Percentiles rank a stretch among this genome's conserved stretches.
phyloP scores from a whole-genome alignment of 1,139 yeast species.

The Geotrichum candidum region DNA sequence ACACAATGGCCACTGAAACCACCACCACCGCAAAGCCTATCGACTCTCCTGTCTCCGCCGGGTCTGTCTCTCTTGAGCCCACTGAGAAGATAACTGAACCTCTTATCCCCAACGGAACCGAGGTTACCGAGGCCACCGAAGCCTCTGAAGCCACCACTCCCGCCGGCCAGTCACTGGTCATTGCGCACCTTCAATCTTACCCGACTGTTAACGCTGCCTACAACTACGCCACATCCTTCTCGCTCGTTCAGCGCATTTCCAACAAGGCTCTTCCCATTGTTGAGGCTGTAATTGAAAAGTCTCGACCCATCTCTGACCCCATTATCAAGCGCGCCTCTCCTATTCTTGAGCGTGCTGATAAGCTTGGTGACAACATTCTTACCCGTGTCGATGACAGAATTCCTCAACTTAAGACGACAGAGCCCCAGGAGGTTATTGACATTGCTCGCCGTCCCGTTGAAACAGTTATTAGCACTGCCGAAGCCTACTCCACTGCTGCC shows the following conservation, averaged over 20 bases:
- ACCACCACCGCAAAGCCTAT: background rate
- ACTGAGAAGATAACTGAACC: background rate
- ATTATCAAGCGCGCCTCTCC: constrained; percentile 33
- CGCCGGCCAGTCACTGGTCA: constrained; percentile 26
- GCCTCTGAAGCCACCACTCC: background rate
- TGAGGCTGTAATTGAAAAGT: constrained; percentile 37
- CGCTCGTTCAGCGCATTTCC: constrained; percentile 51
- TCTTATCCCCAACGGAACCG: background rate
- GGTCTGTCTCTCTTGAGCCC: constrained; percentile 5
- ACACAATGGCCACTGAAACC: constrained; percentile 1
- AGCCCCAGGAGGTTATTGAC: constrained; percentile 34
- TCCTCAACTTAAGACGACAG: constrained; percentile 34
- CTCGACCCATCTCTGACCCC: constrained; percentile 32
- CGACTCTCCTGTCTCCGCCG: constrained; percentile 4
- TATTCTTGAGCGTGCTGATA: constrained; percentile 32
- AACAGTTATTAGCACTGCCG: constrained; percentile 28
- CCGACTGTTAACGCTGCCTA: constrained; percentile 58
- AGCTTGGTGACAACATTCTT: constrained; percentile 34
- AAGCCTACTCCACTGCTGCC: constrained; percentile 30
- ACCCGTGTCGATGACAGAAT: constrained; percentile 33
- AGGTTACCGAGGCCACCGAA: no score
- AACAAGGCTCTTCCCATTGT: constrained; percentile 55
- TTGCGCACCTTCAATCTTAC: constrained; percentile 43
- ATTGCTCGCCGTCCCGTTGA: constrained; percentile 33
- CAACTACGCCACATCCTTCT: constrained; percentile 55